Percentiles rank a stretch among this genome's conserved stretches.
These are phyloP conservation scores for Capsella rubella DNA, from an alignment of 441 rosid genomes.

Conservation along the genomic window DNA sequence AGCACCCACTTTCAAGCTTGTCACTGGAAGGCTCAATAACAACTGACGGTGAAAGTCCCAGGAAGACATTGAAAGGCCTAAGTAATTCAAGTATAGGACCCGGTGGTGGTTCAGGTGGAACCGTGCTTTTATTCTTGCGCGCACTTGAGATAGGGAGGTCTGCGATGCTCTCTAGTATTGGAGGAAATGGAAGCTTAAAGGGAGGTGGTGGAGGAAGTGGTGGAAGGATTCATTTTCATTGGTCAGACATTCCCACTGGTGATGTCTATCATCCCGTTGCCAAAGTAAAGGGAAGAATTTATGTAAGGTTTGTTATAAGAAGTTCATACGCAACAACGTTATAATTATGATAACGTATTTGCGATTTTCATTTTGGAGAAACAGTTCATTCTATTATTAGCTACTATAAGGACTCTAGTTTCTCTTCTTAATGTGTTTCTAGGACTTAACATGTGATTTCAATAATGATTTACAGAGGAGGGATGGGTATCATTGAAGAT, in stretches of 20 bases:
- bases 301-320: slow-evolving; percentile 59
- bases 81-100: slow-evolving; percentile 65
- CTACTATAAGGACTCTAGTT: not conserved
- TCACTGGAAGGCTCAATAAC: slow-evolving; percentile 75
- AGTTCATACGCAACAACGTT: slow-evolving; percentile 7
- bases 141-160: slow-evolving; percentile 57
- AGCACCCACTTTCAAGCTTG: slow-evolving; percentile 83
- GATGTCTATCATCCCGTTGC: slow-evolving; percentile 85
- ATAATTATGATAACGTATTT: not conserved
- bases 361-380: not conserved
- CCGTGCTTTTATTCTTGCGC: slow-evolving; percentile 77
- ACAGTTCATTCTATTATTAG: not conserved
- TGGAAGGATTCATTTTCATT: slow-evolving; percentile 93
- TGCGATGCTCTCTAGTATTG: slow-evolving; percentile 69
- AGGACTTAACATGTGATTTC: slow-evolving; percentile 1
- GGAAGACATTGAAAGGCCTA: slow-evolving; percentile 52
- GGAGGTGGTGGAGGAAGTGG: slow-evolving; percentile 98
- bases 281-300: slow-evolving; percentile 77
- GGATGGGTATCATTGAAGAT: slow-evolving; percentile 69
- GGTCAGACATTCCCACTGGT: slow-evolving; percentile 84
- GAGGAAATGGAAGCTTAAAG: slow-evolving; percentile 85
- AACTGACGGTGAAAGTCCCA: slow-evolving; percentile 88
- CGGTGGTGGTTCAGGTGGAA: slow-evolving; percentile 99
- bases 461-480: slow-evolving; percentile 65
- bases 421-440: slow-evolving; percentile 2